Evolutionary conservation across 225 moss, liverwort and hornwort species (phyloP).

Genomic region (Sphagnum contortum): DNA sequence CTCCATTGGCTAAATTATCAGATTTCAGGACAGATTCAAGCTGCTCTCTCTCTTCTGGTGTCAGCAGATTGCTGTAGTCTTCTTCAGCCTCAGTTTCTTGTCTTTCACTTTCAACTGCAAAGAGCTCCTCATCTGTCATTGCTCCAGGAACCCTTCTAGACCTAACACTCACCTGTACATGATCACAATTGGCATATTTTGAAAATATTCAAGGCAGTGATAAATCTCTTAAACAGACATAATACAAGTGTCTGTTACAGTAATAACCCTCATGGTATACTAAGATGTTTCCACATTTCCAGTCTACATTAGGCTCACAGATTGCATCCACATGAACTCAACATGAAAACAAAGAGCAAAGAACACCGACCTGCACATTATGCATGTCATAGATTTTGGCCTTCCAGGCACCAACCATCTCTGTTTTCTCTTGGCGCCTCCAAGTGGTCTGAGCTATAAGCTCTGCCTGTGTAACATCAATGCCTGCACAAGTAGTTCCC

Average conservation of each 20-base stretch:
- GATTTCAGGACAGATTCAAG: slow-evolving; percentile 77
- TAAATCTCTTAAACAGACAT: too few species aligned
- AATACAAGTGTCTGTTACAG: too few species aligned
- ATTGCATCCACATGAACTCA: too few species aligned
- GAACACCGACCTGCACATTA: slow-evolving; percentile 67
- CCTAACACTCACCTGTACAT: slow-evolving; percentile 79
- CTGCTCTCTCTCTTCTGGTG: slow-evolving; percentile 88
- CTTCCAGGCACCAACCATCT: slow-evolving; percentile 98
- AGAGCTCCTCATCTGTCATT: slow-evolving; percentile 97
- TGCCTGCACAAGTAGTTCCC: slow-evolving; percentile 24
- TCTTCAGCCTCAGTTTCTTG: slow-evolving; percentile 80
- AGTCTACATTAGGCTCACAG: too few species aligned
- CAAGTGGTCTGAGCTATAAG: slow-evolving; percentile 84
- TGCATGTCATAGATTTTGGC: slow-evolving; percentile 98
- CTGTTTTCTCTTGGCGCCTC: slow-evolving; percentile 98
- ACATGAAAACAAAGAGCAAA: neutral
- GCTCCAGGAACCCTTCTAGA: slow-evolving; percentile 96
- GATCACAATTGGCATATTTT: too few species aligned
- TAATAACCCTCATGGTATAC: too few species aligned
- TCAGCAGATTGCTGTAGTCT: slow-evolving; percentile 80
- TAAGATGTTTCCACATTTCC: too few species aligned
- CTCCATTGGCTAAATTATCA: slow-evolving; percentile 63
- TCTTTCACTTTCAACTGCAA: slow-evolving; percentile 79
- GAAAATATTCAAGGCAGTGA: too few species aligned
- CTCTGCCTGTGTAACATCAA: slow-evolving; percentile 95